phyloP scores from a whole-genome alignment of 345 rosid species.

The Melastoma malabathricum region DNA sequence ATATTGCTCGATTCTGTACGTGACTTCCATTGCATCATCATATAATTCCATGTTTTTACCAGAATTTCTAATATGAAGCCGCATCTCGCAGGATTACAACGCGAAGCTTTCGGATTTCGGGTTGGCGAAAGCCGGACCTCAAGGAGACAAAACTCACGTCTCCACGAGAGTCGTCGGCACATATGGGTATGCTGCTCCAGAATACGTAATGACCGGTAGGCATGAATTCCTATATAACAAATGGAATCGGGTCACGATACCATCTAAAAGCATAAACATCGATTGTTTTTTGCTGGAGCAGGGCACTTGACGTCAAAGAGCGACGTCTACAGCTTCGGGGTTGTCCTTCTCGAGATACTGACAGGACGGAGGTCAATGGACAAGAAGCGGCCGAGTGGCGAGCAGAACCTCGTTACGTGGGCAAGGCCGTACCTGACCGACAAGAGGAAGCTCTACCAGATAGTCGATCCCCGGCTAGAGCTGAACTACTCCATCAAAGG shows the following conservation, averaged over 20 bases:
- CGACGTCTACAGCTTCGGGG: slow-evolving; percentile 93
- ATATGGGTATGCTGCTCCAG: slow-evolving; percentile 80
- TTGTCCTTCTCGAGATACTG: slow-evolving; percentile 80
- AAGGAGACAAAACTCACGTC: slow-evolving; percentile 78
- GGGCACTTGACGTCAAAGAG: slow-evolving; percentile 93
- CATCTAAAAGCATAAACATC: too few species aligned
- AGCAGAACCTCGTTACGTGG: slow-evolving; percentile 84
- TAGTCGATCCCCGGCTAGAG: slow-evolving; percentile 81
- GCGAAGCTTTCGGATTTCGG: slow-evolving; percentile 83
- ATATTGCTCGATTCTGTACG: slow-evolving; percentile 84
- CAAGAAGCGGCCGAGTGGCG: slow-evolving; percentile 81
- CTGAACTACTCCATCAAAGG: slow-evolving; percentile 74
- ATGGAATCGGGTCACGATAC: too few species aligned
- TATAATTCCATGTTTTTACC: not conserved
- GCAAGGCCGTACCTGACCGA: slow-evolving; percentile 75
- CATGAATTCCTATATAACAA: not conserved
- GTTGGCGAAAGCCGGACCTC: slow-evolving; percentile 77
- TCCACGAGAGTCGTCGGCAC: slow-evolving; percentile 81
- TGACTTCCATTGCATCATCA: not conserved
- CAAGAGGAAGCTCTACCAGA: slow-evolving; percentile 60
- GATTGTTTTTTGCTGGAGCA: slow-evolving; percentile 9
- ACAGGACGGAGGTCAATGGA: slow-evolving; percentile 97
- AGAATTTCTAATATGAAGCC: not conserved
- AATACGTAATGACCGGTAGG: slow-evolving; percentile 68
- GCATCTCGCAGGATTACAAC: slow-evolving; percentile 46